Evolutionary conservation across 148 eudicot species (phyloP), one percentile per base, ranked within the genome.

Genomic region (Chenopodium suecicum): DNA sequence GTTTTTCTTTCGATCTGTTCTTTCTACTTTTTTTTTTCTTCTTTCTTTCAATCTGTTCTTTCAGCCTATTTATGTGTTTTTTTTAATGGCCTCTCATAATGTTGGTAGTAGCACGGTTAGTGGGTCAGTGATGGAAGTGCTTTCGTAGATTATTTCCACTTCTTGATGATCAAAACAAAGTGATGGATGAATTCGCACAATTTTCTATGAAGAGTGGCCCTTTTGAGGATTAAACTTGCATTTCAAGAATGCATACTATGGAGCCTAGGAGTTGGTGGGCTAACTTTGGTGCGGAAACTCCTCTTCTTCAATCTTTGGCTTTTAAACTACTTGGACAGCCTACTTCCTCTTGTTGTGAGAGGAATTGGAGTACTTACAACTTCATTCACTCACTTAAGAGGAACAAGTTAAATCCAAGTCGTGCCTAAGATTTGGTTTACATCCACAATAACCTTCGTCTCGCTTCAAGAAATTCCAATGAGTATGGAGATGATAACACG

Each of bases 111-210:
- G 29, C 29, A 27, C 29, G 29, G 29, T 0, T 27, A 27, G 29
- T 27, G 29, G 29, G 29, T 27, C 29, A 27, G 29, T 27, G 29
- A 27, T 27, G 29, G 27, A 78, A 79, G 19, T 69, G 82, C 12
- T 69, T 82, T 54, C 25, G 48, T 50, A 75, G 84, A 50, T 31
- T 75, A 16, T 78, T 25, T 37, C 66, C 31, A 20, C 41, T 47
- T 50, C 2, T 12, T 34, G 73, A 60, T 7, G 81, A 71, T 10
- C 5, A 2, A 6, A n/a, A 0, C 2, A 47, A 41, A 14, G 62
- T 47, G 1, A 5, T 4, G 10, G 4, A 20, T 9, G 46, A 78
- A 29, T 78, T 4, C 66, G 80, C 41, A 25, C 17, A 0, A 37
- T 50, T 50, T 50, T 50, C 56, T 50, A 50, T 50, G 2, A 50